A percentile compares a stretch with the other conserved stretches of the same genome.
Evolutionary conservation across 768 basidiomycete species (phyloP).

Genomic region (Tephrocybe sp.): DNA sequence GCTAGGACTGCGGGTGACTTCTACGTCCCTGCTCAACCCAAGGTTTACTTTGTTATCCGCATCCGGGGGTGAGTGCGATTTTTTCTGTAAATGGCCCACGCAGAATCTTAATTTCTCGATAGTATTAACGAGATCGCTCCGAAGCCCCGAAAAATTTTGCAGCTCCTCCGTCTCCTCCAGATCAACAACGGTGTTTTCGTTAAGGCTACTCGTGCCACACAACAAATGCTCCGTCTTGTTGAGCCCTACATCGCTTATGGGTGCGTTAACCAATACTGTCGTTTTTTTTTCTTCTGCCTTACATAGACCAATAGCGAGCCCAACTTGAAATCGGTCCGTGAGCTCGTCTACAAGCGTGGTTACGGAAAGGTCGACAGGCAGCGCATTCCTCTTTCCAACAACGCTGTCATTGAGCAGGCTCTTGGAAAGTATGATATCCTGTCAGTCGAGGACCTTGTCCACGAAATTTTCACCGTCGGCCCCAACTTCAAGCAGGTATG

Average conservation of each 20-base stretch:
- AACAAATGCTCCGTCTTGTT: conserved; percentile 96
- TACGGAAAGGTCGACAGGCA: conserved; percentile 99
- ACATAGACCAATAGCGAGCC: conserved; percentile 61
- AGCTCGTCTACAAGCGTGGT: conserved; percentile 98
- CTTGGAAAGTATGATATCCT: conserved; percentile 96
- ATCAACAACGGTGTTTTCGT: conserved; percentile 99
- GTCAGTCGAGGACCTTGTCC: conserved; percentile 94
- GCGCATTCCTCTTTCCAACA: conserved; percentile 93
- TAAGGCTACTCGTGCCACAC: conserved; percentile 93
- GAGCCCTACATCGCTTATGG: conserved; percentile 98
- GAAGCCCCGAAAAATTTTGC: conserved; percentile 98
- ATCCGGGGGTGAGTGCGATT: conserved; percentile 79
- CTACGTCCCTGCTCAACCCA: conserved; percentile 95
- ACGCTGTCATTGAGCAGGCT: conserved; percentile 84
- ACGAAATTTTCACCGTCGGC: conserved; percentile 92
- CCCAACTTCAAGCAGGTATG: conserved; percentile 98
- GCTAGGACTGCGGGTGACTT: conserved; percentile 92
- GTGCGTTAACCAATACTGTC: conserved; percentile 38
- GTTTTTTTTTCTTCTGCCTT: not conserved
- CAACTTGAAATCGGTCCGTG: conserved; percentile 94
- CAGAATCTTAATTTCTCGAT: conserved; percentile 5
- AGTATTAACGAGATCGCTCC: conserved; percentile 99
- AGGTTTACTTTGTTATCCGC: conserved; percentile 96
- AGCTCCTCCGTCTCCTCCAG: conserved; percentile 96
- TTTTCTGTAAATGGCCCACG: not conserved